Evolutionary conservation across 2,329 filamentous ascomycete species (phyloP).

Genomic region (Zymoseptoria passerinii): DNA sequence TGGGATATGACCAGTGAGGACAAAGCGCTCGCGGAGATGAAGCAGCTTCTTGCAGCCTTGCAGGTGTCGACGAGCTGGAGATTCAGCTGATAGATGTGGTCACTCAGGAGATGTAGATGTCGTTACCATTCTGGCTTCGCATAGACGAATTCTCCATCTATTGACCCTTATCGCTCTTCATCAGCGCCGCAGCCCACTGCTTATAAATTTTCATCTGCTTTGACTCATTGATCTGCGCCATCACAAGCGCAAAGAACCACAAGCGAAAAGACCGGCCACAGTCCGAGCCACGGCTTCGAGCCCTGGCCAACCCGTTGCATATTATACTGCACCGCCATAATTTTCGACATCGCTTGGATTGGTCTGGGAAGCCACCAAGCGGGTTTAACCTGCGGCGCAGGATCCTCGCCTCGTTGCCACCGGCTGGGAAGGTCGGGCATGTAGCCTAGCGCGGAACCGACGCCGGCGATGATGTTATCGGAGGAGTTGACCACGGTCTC

Average conservation of each 20-base stretch:
- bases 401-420: constrained; percentile 8
- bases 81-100: neutral
- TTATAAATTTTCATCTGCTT: constrained; percentile 1
- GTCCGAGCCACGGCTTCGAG: neutral
- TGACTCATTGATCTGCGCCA: neutral
- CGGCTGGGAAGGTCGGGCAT: constrained; percentile 11
- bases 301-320: constrained; percentile 3
- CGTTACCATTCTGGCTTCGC: neutral
- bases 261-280: constrained; percentile 7
- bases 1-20: no score
- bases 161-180: neutral
- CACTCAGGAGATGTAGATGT: neutral
- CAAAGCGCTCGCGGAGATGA: no score
- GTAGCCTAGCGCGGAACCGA: constrained; percentile 9
- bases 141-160: neutral
- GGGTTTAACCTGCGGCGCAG: neutral
- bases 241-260: neutral
- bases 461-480: constrained; percentile 5
- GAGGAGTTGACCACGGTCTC: constrained; percentile 5
- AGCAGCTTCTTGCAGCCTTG: neutral
- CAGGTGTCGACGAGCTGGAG: neutral
- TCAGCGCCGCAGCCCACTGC: neutral
- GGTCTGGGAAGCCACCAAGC: constrained; percentile 4
- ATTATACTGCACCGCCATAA: constrained; percentile 8
- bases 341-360: neutral